A percentile compares a stretch with the other conserved stretches of the same genome.
Conservation (phyloP, 179 eudicot genomes). For the Sideroxylon spinosum region DNA sequence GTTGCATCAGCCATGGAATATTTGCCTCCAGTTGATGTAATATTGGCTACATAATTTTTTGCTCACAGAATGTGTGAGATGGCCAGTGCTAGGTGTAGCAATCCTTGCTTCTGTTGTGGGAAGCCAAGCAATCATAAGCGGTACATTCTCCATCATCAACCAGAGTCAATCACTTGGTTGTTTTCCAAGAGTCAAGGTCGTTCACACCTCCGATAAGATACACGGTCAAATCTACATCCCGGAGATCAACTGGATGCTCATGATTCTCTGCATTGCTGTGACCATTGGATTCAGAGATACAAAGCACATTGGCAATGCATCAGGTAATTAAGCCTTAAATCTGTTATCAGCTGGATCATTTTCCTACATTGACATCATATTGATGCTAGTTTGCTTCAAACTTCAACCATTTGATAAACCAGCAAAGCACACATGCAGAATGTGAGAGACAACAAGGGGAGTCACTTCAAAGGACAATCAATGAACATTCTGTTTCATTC, state of each 20-base stretch:
- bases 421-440: too few relatives aligned
- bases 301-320: slow-evolving; percentile 92
- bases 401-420: too few relatives aligned
- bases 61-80: slow-evolving; percentile 61
- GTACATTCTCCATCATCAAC: slow-evolving; percentile 93
- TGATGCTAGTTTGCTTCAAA: too few relatives aligned
- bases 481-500: background rate
- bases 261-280: slow-evolving; percentile 89
- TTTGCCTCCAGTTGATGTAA: background rate
- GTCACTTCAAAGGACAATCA: background rate
- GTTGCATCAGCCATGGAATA: background rate
- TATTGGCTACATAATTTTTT: background rate
- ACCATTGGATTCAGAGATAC: slow-evolving; percentile 87
- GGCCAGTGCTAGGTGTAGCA: slow-evolving; percentile 74
- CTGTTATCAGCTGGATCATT: background rate
- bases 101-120: slow-evolving; percentile 96
- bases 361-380: background rate
- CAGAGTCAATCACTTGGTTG: slow-evolving; percentile 94
- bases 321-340: slow-evolving; percentile 43
- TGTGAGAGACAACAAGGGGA: too few relatives aligned
- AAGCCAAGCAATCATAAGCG: slow-evolving; percentile 91
- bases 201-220: slow-evolving; percentile 81
- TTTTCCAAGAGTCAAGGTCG: slow-evolving; percentile 86
- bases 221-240: slow-evolving; percentile 95
- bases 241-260: slow-evolving; percentile 88